Evolutionary conservation across 139 green algal genomes (phyloP).

Genomic region (Chlamydomonas sp.): DNA sequence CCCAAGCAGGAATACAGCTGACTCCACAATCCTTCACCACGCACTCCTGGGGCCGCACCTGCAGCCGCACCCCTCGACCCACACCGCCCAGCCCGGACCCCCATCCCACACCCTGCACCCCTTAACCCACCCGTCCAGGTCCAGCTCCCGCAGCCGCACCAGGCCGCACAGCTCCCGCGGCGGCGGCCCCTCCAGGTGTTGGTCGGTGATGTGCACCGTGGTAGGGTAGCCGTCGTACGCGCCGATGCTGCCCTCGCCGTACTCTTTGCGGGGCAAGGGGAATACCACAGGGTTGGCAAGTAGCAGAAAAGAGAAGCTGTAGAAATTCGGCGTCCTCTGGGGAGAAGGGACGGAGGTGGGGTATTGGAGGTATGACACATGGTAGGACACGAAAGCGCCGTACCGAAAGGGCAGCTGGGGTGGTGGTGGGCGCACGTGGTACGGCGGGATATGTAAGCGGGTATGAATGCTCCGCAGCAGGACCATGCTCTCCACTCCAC

Average conservation of each 20-base stretch:
- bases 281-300: neutral
- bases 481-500: neutral
- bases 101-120: too few species aligned
- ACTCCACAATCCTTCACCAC: too few species aligned
- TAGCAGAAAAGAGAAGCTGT: neutral
- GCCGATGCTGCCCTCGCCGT: slow-evolving; percentile 52
- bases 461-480: too few species aligned
- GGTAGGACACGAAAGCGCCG: too few species aligned
- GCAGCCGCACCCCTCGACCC: too few species aligned
- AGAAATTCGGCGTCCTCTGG: neutral
- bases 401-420: too few species aligned
- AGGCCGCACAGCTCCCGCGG: slow-evolving; percentile 57
- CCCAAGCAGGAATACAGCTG: too few species aligned
- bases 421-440: too few species aligned
- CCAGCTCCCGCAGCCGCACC: slow-evolving; percentile 57
- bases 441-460: too few species aligned
- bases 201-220: slow-evolving; percentile 62
- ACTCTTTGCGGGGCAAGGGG: slow-evolving; percentile 10
- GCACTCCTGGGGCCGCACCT: too few species aligned
- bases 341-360: neutral
- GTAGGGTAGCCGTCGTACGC: slow-evolving; percentile 53
- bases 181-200: slow-evolving; percentile 52
- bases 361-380: too few species aligned
- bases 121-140: slow-evolving; percentile 70
- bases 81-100: too few species aligned